Conservation (phyloP, 163 green algal species). For the Volvox carteri region DNA sequence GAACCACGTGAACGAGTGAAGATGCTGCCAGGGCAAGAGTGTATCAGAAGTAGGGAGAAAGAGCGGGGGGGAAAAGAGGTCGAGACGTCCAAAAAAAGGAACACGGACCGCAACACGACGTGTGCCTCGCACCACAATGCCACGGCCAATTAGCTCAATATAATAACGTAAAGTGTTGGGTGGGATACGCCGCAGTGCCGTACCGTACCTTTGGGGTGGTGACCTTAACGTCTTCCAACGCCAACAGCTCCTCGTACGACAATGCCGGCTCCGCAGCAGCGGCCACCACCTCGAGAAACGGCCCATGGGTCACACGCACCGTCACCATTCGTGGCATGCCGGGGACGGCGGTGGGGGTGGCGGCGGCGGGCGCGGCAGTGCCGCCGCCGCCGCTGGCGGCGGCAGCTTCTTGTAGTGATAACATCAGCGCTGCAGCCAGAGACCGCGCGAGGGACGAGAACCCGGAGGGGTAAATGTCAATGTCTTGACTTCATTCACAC, state of each 20-base stretch:
- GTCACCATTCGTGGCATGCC: neutral
- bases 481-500: too few species aligned
- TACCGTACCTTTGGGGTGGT: slow-evolving; percentile 51
- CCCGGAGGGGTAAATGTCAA: too few species aligned
- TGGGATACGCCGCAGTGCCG: too few species aligned
- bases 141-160: too few species aligned
- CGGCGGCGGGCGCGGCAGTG: neutral
- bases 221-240: slow-evolving; percentile 61
- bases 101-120: too few species aligned
- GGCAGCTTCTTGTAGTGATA: slow-evolving; percentile 37
- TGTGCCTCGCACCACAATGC: too few species aligned
- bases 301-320: slow-evolving; percentile 17
- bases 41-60: too few species aligned
- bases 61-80: too few species aligned
- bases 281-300: neutral
- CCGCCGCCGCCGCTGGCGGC: neutral
- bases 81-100: too few species aligned
- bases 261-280: neutral
- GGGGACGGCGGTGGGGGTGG: neutral
- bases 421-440: slow-evolving; percentile 21
- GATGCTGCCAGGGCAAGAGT: too few species aligned
- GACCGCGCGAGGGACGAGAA: neutral
- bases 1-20: too few species aligned
- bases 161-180: too few species aligned
- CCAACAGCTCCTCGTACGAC: slow-evolving; percentile 34